Evolutionary conservation across 371 early-diverging fungal species (phyloP).

Genomic region (Umbelopsis sp.): DNA sequence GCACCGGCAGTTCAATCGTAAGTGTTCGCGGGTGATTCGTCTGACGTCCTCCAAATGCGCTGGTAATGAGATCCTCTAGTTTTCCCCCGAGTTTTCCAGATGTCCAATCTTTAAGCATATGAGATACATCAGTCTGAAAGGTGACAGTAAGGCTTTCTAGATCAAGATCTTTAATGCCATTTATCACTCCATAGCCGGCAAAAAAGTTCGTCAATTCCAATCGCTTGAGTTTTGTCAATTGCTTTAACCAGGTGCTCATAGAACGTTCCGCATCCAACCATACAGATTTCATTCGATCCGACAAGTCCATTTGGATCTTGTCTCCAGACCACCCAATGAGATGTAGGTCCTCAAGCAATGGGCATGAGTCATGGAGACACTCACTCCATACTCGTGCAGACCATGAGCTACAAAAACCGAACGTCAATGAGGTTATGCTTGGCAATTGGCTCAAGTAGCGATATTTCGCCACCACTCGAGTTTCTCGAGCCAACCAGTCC

Average conservation of each 20-base stretch:
- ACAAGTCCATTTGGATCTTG: not conserved
- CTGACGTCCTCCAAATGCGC: not conserved
- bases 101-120: slow-evolving; percentile 3
- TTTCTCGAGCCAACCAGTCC: slow-evolving; percentile 15
- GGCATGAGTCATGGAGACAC: not conserved
- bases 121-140: slow-evolving; percentile 4
- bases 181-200: slow-evolving; percentile 3
- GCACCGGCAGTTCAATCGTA: not conserved
- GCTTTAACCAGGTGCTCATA: slow-evolving; percentile 1
- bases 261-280: slow-evolving; percentile 6
- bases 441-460: slow-evolving; percentile 2
- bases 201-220: slow-evolving; percentile 17
- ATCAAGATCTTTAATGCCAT: slow-evolving; percentile 1
- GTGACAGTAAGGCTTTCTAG: not conserved
- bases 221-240: not conserved
- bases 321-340: slow-evolving; percentile 8
- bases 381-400: slow-evolving; percentile 8
- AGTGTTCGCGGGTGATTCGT: not conserved
- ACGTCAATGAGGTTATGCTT: slow-evolving; percentile 5
- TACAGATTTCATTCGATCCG: slow-evolving; percentile 4
- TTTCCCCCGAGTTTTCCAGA: slow-evolving; percentile 11
- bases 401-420: slow-evolving; percentile 13
- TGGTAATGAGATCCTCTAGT: slow-evolving; percentile 4
- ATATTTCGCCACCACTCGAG: slow-evolving; percentile 10
- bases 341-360: not conserved